Evolutionary conservation across 2,329 filamentous ascomycete species (phyloP).

Genomic region (Elsinoe arachidis): DNA sequence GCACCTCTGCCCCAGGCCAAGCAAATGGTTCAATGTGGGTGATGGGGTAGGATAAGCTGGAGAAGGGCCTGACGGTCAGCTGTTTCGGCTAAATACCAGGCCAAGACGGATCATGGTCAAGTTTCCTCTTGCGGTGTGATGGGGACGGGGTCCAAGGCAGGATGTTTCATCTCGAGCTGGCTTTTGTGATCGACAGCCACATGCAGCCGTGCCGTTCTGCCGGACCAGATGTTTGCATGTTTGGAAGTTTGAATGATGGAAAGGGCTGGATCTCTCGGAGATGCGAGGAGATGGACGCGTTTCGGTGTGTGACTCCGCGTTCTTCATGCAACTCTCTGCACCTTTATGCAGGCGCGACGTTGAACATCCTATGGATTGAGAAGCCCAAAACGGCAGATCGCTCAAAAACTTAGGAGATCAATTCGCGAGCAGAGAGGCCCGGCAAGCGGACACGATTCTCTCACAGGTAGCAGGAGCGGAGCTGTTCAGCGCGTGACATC

Average conservation of each 20-base stretch:
- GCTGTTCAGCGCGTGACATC: too few species aligned
- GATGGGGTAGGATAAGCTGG: background rate
- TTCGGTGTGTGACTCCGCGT: too few species aligned
- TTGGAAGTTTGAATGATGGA: background rate
- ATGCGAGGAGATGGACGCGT: background rate
- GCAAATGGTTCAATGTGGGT: background rate
- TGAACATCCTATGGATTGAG: background rate
- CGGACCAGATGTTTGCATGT: background rate
- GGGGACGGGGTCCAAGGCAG: background rate
- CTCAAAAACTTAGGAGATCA: too few species aligned
- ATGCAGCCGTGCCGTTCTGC: background rate
- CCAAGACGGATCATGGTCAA: background rate
- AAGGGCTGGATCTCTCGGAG: background rate
- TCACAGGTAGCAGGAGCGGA: too few species aligned
- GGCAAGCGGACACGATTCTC: too few species aligned
- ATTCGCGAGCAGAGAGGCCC: too few species aligned
- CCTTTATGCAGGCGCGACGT: background rate
- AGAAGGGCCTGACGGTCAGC: background rate
- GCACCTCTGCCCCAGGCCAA: background rate
- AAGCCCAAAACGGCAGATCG: too few species aligned
- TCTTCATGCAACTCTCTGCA: background rate
- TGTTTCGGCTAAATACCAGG: slow-evolving; percentile 3
- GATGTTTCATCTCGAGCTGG: background rate
- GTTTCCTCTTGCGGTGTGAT: background rate
- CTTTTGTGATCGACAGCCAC: slow-evolving; percentile 4